Evolutionary conservation across 345 rosid species (phyloP), one percentile per base, ranked within the genome.

Genomic region (Ceriops zippeliana): DNA sequence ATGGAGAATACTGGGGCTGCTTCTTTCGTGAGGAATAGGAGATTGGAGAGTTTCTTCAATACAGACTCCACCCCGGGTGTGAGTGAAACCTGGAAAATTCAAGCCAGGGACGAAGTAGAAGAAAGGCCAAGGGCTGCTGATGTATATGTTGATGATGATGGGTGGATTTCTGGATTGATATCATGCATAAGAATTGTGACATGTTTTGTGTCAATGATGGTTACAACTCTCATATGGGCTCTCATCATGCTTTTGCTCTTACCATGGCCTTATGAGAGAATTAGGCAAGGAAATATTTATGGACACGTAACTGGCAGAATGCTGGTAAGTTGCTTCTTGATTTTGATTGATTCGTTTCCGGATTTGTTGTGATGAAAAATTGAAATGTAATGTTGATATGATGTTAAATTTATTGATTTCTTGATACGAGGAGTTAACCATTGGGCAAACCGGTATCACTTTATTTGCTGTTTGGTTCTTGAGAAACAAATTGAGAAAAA

Each of bases 291-390:
- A 32, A 86, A 80, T 62, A 66, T 84, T 66, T 86, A 80, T 57
- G 87, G 90, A 20, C 87, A 86, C 74, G 79, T 82, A 6, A 82
- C 87, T 69, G 90, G 87, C 31, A 75, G 90, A 79, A 75, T 86
- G 79, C 38, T 86, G 81, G 87, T 86, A 71, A 80, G 81, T 35
- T 49, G 28, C 28, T 31, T 47, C 31, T 8, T 7, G 24, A 28
- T n/a, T 28, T 11, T 30, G 22, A 16, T n/a, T 62, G 7, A 56
- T 47, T 70, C 17, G n/a, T 70, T 42, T 46, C 46, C 49, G 10
- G n/a, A 8, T 72, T 66, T 24, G 16, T 37, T 38, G n/a, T n/a
- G 22, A 4, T 52, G 0, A 20, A 30, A 54, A 19, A 52, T 46
- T 66, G 52, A 63, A 59, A 30, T 52, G 15, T 46, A 37, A 2